phyloP scores from a whole-genome alignment of 1,284 basidiomycete genomes.

The Trametes polyzona region DNA sequence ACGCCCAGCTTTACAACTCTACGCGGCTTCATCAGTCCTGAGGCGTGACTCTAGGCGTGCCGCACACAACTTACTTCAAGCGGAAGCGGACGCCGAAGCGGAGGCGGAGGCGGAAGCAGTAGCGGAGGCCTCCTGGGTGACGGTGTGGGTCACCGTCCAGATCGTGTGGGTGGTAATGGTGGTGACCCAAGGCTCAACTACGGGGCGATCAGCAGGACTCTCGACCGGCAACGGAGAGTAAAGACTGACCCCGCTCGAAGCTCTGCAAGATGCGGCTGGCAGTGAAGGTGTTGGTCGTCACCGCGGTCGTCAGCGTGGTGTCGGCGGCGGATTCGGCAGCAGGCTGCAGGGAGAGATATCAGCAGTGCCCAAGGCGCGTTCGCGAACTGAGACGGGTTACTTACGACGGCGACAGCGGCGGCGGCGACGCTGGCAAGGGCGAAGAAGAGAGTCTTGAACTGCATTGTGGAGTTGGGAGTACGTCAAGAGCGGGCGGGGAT shows the following conservation, averaged over 20 bases:
- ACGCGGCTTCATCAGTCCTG: no score
- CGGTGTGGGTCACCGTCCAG: conserved; percentile 23
- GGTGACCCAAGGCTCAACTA: conserved; percentile 21
- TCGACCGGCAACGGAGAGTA: no score
- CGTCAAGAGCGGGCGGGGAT: not conserved
- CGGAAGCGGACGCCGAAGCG: not conserved
- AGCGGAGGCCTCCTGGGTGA: conserved; percentile 8
- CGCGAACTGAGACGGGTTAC: not conserved
- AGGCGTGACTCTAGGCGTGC: no score
- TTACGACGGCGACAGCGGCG: conserved; percentile 16
- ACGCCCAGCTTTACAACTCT: no score
- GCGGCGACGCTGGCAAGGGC: conserved; percentile 19
- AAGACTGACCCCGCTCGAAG: conserved; percentile 13
- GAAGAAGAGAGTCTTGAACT: conserved; percentile 24
- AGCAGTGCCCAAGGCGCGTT: not conserved
- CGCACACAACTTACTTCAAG: not conserved
- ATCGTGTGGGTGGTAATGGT: conserved; percentile 17
- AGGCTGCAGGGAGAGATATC: not conserved
- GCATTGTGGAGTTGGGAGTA: conserved; percentile 11
- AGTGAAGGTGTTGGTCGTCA: conserved; percentile 24
- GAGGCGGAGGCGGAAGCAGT: not conserved
- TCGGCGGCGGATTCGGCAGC: not conserved
- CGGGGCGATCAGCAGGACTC: not conserved
- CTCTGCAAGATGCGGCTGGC: conserved; percentile 21
- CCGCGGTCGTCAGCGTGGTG: conserved; percentile 14